A percentile compares a stretch with the other conserved stretches of the same genome.
Conservation (phyloP, 768 basidiomycete species). For the Lactarius sanguifluus region DNA sequence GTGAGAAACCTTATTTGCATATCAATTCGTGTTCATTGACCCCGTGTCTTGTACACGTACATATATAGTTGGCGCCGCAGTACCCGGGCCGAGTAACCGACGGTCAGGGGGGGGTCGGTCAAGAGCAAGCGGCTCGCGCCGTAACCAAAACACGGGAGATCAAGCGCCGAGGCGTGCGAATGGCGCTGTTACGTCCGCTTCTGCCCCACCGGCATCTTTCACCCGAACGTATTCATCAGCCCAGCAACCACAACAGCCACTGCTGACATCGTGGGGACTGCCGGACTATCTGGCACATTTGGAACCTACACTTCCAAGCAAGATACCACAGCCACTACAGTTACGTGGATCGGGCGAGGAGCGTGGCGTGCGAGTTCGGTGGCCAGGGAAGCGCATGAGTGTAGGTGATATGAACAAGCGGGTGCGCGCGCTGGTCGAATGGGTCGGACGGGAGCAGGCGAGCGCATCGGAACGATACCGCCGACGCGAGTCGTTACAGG, state of each 20-base stretch:
- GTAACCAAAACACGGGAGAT: constrained; percentile 41
- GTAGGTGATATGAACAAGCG: constrained; percentile 98
- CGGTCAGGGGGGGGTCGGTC: constrained; percentile 46
- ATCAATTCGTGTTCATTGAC: constrained; percentile 37
- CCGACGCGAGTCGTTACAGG: constrained; percentile 65
- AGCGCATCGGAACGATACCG: constrained; percentile 68
- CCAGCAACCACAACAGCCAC: constrained; percentile 69
- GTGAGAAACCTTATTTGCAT: constrained; percentile 41
- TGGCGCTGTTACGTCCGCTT: constrained; percentile 40
- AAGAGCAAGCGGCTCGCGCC: constrained; percentile 48
- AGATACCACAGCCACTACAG: constrained; percentile 70
- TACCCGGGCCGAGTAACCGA: constrained; percentile 34
- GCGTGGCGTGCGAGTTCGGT: constrained; percentile 84
- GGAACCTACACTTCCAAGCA: constrained; percentile 76
- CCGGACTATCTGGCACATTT: constrained; percentile 93
- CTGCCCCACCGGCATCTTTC: constrained; percentile 37
- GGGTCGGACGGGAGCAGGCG: constrained; percentile 89
- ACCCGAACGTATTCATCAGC: constrained; percentile 58
- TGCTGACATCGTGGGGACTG: constrained; percentile 84
- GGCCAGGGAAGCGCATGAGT: constrained; percentile 92
- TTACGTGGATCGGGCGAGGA: constrained; percentile 61
- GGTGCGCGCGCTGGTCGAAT: constrained; percentile 85
- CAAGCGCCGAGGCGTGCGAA: constrained; percentile 35
- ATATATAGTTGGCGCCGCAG: constrained; percentile 10
- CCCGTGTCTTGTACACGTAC: background rate